A percentile compares a stretch with the other conserved stretches of the same genome.
These are phyloP conservation scores for Leccinum disarticulatum DNA, from an alignment of 768 basidiomycete species.

Conservation along the genomic window DNA sequence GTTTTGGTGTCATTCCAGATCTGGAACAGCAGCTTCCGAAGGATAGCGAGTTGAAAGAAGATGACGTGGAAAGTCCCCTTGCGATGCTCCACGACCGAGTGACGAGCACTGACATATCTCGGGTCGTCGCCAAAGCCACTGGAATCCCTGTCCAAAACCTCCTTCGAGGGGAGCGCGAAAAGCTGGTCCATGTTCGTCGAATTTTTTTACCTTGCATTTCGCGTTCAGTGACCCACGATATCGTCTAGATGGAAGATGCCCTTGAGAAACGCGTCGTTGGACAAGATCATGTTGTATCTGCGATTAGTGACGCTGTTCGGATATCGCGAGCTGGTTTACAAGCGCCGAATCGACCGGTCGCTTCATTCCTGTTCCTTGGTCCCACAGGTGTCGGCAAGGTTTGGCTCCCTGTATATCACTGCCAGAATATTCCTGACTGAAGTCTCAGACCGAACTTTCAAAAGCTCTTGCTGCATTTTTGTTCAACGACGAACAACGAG, in stretches of 20 bases:
- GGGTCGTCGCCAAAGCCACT: constrained; percentile 85
- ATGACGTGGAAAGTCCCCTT: constrained; percentile 40
- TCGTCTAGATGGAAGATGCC: constrained; percentile 80
- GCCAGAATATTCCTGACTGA: constrained; percentile 1
- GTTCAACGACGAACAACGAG: constrained; percentile 86
- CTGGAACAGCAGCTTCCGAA: constrained; percentile 69
- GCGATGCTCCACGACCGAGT: constrained; percentile 83
- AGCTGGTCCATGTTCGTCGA: constrained; percentile 76
- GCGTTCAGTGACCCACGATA: constrained; percentile 1
- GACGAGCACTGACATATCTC: constrained; percentile 84
- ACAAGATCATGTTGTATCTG: constrained; percentile 81
- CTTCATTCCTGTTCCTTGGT: constrained; percentile 89
- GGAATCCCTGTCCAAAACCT: constrained; percentile 90
- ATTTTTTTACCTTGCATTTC: not conserved
- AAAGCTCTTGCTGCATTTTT: constrained; percentile 88
- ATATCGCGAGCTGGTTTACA: constrained; percentile 91
- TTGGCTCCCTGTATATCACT: not conserved
- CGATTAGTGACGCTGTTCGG: constrained; percentile 88
- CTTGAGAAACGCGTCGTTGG: constrained; percentile 79
- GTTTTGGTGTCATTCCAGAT: constrained; percentile 83
- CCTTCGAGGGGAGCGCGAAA: constrained; percentile 86
- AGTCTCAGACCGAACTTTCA: constrained; percentile 72
- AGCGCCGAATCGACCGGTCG: constrained; percentile 85
- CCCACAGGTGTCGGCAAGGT: constrained; percentile 89
- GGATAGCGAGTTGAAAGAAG: constrained; percentile 46